Percentiles rank a stretch among this genome's conserved stretches.
These are phyloP conservation scores for Phytophthora europaea DNA, from an alignment of 352 stramenopile species.

Conservation along the genomic window DNA sequence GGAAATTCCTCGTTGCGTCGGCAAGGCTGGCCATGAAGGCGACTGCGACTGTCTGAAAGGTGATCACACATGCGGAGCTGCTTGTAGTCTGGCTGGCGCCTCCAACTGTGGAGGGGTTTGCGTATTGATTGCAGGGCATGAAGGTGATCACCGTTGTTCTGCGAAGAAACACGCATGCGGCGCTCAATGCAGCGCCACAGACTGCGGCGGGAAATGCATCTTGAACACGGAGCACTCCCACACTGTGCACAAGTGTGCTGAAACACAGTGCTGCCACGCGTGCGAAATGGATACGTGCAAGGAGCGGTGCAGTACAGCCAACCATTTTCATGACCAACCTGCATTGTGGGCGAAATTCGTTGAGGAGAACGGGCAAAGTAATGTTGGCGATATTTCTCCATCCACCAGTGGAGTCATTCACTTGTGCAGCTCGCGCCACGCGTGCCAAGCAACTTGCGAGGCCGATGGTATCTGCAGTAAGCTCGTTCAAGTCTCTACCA, in stretches of 20 bases:
- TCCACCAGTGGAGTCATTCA: slow-evolving; percentile 17
- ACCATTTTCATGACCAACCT: slow-evolving; percentile 54
- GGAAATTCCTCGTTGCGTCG: slow-evolving; percentile 36
- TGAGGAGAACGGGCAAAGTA: slow-evolving; percentile 28
- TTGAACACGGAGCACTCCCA: slow-evolving; percentile 39
- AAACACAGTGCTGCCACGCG: slow-evolving; percentile 40
- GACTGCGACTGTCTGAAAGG: slow-evolving; percentile 50
- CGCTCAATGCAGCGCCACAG: slow-evolving; percentile 36
- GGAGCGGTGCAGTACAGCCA: slow-evolving; percentile 36
- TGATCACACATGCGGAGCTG: slow-evolving; percentile 47
- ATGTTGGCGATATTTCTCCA: background rate
- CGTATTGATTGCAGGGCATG: slow-evolving; percentile 35
- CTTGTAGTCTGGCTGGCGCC: slow-evolving; percentile 34
- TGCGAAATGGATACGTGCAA: slow-evolving; percentile 49
- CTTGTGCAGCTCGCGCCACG: slow-evolving; percentile 43
- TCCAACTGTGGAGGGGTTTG: slow-evolving; percentile 49
- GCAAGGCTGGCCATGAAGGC: slow-evolving; percentile 47
- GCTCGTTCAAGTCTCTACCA: slow-evolving; percentile 41
- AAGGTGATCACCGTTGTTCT: slow-evolving; percentile 45
- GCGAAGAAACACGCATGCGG: slow-evolving; percentile 48
- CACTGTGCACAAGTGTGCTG: slow-evolving; percentile 47
- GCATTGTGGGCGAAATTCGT: slow-evolving; percentile 27
- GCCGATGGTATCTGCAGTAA: slow-evolving; percentile 48
- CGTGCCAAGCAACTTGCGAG: slow-evolving; percentile 39
- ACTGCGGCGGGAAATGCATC: slow-evolving; percentile 46